Base-by-base conservation (phyloP, 2,329 filamentous ascomycete genomes). In the Neofusicoccum umdonicola region DNA sequence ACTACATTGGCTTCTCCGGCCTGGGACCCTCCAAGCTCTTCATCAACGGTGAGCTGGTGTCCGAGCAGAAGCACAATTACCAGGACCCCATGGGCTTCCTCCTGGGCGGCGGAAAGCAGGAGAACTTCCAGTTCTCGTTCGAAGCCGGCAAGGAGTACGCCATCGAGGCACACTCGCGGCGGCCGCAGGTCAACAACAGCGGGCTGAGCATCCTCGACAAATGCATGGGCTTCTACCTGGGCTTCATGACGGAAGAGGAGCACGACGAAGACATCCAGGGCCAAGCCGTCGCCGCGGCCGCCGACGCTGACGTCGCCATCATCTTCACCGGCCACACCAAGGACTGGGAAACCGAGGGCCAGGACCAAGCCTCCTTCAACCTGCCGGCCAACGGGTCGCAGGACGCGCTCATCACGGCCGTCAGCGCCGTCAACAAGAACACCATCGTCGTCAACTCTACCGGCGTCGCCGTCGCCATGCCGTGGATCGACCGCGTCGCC, bases 281-380 rank as follows among this genome's bases (percentile, higher is more conserved):
- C 58, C 76, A 87, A 66, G 90, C 91, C 0, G 88, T 90, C 1
- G 81, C 84, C 31, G 80, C 90, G 5, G 92, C 92, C 35, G 84
- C 83, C 72, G 82, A 85, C 42, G 88, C 88, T 1, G 90, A 94
- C 64, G 89, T 93, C 72, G 91, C 93, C 56, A 84, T 95, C 67
- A 81, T 95, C 63, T 90, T 91, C 72, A 88, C 88, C 1, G 92
- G 92, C 1, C 83, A 94, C 54, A 93, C 92, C 71, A 85, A 85
- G 5, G 89, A 92, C 73, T 92, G 88, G 88, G 89, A 92, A 72
- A 90, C 88, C 1, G 89, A 91, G 71, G 88, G 88, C 31, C 82
- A 85, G 48, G 88, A 90, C 72, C 82, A 88, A 50, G 80, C 84
- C 67, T 84, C 81, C 11, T 87, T 88, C 84, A 83, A 87, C 68